A percentile compares a stretch with the other conserved stretches of the same genome.
Conservation (phyloP, 176 grass and related monocot species). For the Thalia dealbata region DNA sequence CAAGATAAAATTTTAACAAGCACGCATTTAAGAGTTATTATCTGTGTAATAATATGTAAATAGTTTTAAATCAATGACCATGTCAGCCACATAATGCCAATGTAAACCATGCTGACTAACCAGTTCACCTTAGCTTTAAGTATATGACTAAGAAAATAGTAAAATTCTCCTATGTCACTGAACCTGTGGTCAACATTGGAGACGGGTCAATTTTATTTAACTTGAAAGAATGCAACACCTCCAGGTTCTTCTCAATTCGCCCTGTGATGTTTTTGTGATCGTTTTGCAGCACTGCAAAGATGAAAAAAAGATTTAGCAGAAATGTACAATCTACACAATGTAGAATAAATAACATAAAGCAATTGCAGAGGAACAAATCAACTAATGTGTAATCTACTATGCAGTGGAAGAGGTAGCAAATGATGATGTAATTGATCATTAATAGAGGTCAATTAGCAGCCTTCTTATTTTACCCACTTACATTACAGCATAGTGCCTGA, state of each 20-base stretch:
- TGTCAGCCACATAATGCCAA: not conserved
- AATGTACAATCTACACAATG: not conserved
- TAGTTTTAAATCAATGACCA: not conserved
- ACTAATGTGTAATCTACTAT: too few relatives aligned
- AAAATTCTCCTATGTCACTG: not conserved
- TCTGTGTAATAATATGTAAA: too few relatives aligned
- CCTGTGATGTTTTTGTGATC: conserved; percentile 71
- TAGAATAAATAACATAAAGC: not conserved
- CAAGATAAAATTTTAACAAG: not conserved
- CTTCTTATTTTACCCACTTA: too few relatives aligned
- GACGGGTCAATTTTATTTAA: conserved; percentile 32
- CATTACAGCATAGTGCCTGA: too few relatives aligned
- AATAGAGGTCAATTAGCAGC: too few relatives aligned
- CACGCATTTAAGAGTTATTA: not conserved
- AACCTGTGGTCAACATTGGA: conserved; percentile 33
- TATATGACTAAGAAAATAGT: not conserved
- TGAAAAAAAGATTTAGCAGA: conserved; percentile 2
- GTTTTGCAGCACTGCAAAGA: conserved; percentile 49
- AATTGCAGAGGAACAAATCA: too few relatives aligned
- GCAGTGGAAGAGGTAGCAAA: too few relatives aligned
- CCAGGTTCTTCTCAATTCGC: conserved; percentile 70
- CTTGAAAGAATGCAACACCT: conserved; percentile 68
- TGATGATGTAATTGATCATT: too few relatives aligned
- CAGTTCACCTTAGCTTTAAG: not conserved
- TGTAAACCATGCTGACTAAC: not conserved